Conservation (phyloP, 164 flowering plant genomes). For the Liriodendron chinense region DNA sequence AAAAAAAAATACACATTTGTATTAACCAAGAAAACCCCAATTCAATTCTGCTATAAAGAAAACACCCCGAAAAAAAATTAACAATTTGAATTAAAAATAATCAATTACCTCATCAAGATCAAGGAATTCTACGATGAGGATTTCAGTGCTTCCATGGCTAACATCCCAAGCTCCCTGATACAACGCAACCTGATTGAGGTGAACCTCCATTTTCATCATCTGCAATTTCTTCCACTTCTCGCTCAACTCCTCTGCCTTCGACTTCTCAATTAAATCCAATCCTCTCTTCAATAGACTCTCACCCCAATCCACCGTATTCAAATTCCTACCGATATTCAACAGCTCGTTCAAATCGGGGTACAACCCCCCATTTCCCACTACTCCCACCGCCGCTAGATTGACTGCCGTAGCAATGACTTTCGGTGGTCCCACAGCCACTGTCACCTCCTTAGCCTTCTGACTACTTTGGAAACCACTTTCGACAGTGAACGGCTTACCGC, state of each 20-base stretch:
- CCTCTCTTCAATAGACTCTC: constrained; percentile 7
- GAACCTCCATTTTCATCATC: constrained; percentile 6
- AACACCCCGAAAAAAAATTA: no score
- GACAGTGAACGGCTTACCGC: neutral
- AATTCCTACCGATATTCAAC: neutral
- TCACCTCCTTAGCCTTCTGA: neutral
- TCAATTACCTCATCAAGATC: no score
- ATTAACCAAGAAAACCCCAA: no score
- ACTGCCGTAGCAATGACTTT: neutral
- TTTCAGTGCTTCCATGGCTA: no score
- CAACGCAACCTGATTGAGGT: neutral
- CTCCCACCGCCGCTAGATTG: neutral
- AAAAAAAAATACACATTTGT: no score
- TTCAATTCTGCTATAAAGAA: no score
- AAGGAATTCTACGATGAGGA: no score
- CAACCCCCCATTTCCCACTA: neutral
- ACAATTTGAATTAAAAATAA: no score
- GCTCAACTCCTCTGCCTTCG: constrained; percentile 5
- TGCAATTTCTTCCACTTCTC: constrained; percentile 8
- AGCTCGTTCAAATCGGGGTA: neutral
- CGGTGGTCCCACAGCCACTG: neutral
- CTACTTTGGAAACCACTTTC: no score
- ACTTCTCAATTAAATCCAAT: constrained; percentile 1
- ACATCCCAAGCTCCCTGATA: neutral
- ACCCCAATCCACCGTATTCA: neutral